phyloP scores from a whole-genome alignment of 441 rosid genomes.

The Geranium incanum region DNA sequence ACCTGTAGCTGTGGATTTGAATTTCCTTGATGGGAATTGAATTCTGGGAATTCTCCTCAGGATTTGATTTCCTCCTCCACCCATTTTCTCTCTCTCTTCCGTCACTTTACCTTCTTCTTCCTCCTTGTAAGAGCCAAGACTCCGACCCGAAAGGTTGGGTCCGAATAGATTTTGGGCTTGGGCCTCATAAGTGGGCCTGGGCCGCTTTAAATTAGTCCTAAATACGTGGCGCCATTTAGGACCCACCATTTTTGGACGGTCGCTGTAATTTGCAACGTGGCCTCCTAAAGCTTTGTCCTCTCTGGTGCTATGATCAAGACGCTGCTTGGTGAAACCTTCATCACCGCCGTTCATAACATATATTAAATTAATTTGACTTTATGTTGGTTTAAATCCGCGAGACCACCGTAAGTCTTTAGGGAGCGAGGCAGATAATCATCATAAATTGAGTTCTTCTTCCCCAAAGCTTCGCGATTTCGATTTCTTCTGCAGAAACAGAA shows the following conservation, averaged over 20 bases:
- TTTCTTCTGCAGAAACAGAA: neutral
- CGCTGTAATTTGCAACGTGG: neutral
- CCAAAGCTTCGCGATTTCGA: neutral
- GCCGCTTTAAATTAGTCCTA: neutral
- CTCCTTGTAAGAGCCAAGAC: neutral
- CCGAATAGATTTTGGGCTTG: neutral
- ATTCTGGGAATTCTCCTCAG: constrained; percentile 6
- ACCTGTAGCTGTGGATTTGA: neutral
- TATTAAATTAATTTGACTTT: neutral
- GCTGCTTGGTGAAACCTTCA: neutral
- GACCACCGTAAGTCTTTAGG: neutral
- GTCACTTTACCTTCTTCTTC: neutral
- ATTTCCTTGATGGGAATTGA: neutral
- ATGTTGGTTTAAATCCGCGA: neutral
- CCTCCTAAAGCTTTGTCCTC: neutral
- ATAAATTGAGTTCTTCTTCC: neutral
- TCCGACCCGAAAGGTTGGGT: neutral
- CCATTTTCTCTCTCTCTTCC: neutral
- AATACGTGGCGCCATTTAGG: neutral
- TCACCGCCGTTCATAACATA: neutral
- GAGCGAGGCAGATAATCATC: neutral
- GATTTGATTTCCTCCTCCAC: constrained; percentile 4
- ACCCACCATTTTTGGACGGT: neutral
- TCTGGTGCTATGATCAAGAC: neutral
- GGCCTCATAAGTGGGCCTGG: neutral